Evolutionary conservation across 2,329 filamentous ascomycete genomes (phyloP).

Genomic region (Talaromyces pinophilus): DNA sequence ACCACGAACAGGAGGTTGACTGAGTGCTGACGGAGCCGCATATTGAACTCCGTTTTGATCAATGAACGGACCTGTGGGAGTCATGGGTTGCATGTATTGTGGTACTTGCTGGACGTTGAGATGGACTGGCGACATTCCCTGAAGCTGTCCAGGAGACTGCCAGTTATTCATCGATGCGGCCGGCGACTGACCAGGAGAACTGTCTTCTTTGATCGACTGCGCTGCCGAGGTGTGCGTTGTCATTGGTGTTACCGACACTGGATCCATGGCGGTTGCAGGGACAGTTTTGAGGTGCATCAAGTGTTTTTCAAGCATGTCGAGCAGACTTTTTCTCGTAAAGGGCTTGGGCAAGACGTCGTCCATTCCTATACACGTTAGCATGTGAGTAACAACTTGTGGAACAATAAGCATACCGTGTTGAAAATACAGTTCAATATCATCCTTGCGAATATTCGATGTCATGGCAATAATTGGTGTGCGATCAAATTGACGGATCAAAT

Average conservation of each 20-base stretch:
- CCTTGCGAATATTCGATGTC: constrained; percentile 96
- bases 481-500: constrained; percentile 86
- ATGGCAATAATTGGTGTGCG: constrained; percentile 90
- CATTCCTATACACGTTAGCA: constrained; percentile 67
- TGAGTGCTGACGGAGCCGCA: constrained; percentile 40
- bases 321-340: constrained; percentile 85
- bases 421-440: constrained; percentile 97
- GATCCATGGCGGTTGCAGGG: constrained; percentile 55
- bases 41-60: constrained; percentile 46
- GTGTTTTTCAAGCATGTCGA: constrained; percentile 84
- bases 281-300: constrained; percentile 78
- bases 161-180: constrained; percentile 60
- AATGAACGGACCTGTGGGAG: constrained; percentile 42
- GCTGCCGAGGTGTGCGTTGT: constrained; percentile 53
- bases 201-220: constrained; percentile 63
- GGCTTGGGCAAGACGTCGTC: constrained; percentile 96
- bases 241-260: constrained; percentile 50
- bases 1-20: constrained; percentile 34
- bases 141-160: constrained; percentile 63
- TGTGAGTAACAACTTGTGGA: not conserved
- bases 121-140: constrained; percentile 59
- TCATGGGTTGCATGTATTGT: constrained; percentile 43
- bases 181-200: constrained; percentile 63
- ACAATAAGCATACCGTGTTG: constrained; percentile 69
- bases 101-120: constrained; percentile 46